Conservation (phyloP, 1,284 basidiomycete species). For the Coniophora puteana region DNA sequence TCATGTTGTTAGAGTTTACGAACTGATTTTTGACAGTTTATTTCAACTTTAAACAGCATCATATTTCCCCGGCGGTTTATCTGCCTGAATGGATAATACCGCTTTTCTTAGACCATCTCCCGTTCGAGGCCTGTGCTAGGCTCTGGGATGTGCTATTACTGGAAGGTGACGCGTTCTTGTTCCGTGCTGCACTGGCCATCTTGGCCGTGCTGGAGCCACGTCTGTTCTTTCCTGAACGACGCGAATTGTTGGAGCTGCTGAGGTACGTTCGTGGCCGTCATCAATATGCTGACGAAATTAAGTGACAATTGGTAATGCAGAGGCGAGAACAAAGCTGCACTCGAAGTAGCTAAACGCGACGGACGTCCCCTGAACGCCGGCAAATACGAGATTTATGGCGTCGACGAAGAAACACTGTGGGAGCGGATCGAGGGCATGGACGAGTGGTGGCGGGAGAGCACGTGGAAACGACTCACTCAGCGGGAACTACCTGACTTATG, state of each 20-base stretch:
- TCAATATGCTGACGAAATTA: background rate
- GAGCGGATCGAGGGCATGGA: constrained; percentile 76
- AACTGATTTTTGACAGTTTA: constrained; percentile 54
- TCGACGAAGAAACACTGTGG: constrained; percentile 83
- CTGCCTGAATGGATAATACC: constrained; percentile 79
- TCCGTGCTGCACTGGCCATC: constrained; percentile 79
- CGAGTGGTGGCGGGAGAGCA: constrained; percentile 92
- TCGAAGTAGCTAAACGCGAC: constrained; percentile 75
- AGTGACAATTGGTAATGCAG: constrained; percentile 32
- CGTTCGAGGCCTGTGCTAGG: constrained; percentile 83
- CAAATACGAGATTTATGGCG: constrained; percentile 85
- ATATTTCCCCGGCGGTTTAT: constrained; percentile 77
- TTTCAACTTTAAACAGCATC: constrained; percentile 93
- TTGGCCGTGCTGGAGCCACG: constrained; percentile 85
- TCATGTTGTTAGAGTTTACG: constrained; percentile 3
- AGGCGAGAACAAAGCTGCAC: constrained; percentile 79
- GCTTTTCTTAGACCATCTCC: constrained; percentile 83
- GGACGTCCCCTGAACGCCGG: constrained; percentile 61
- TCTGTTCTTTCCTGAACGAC: constrained; percentile 79
- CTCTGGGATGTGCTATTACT: constrained; percentile 88
- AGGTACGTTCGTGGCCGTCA: constrained; percentile 39
- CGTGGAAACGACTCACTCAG: constrained; percentile 80
- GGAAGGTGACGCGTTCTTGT: constrained; percentile 86
- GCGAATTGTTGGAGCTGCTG: constrained; percentile 71
- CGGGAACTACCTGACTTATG: constrained; percentile 86